Percentiles rank a stretch among this genome's conserved stretches.
Conservation (phyloP, 805 yeast genomes). For the Vanderwaltozyma tropicalis region DNA sequence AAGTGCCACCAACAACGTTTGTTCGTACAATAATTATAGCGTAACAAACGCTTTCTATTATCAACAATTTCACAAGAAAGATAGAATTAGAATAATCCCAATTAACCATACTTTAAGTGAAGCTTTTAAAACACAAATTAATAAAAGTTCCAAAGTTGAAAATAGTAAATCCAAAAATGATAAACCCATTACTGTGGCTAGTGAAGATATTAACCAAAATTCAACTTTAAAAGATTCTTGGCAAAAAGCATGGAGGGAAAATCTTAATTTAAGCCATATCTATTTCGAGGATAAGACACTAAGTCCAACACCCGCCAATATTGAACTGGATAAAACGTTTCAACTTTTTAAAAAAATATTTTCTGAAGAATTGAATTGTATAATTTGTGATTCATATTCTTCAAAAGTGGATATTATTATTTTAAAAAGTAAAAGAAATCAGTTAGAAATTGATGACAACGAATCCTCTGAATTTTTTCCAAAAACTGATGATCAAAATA, state of each 20-base stretch:
- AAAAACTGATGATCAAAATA: too few relatives aligned
- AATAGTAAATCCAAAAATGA: slow-evolving; percentile 2
- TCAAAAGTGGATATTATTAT: slow-evolving; percentile 4
- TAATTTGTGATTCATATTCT: slow-evolving; percentile 2
- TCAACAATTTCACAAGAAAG: slow-evolving; percentile 17
- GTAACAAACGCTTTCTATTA: slow-evolving; percentile 14
- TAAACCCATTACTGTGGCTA: background rate
- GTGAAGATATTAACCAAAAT: background rate
- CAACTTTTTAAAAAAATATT: slow-evolving; percentile 3
- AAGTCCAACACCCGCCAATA: background rate
- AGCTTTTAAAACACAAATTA: background rate
- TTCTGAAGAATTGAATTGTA: slow-evolving; percentile 3
- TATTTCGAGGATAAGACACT: slow-evolving; percentile 2
- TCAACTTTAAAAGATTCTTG: slow-evolving; percentile 5
- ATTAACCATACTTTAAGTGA: background rate
- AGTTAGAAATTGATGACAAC: background rate
- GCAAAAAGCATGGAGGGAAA: slow-evolving; percentile 8
- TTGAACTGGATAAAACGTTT: background rate
- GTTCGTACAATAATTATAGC: slow-evolving; percentile 20
- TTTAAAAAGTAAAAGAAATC: slow-evolving; percentile 4
- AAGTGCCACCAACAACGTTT: slow-evolving; percentile 24
- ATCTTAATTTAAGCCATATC: slow-evolving; percentile 5
- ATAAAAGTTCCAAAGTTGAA: background rate
- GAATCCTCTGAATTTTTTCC: background rate
- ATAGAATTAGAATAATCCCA: background rate